These are phyloP conservation scores for Pontederia paniculata DNA, from an alignment of 176 grass and related monocot genomes.

Conservation along the genomic window DNA sequence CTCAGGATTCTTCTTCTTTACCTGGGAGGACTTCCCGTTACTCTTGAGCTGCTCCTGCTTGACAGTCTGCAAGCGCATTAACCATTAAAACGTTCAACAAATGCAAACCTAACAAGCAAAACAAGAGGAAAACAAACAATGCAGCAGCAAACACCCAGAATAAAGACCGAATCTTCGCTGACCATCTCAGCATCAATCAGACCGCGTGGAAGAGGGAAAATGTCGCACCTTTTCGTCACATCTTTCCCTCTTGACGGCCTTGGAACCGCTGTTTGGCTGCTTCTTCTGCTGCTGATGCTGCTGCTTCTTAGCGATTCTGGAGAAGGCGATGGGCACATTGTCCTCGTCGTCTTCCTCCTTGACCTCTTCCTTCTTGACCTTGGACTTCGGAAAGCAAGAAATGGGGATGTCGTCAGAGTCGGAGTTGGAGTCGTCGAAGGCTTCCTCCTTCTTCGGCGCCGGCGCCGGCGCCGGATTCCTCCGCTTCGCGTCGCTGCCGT, in stretches of 20 bases:
- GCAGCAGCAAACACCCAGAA: neutral
- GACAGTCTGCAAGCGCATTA: constrained; percentile 20
- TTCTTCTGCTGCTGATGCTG: constrained; percentile 22
- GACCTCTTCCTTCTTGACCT: constrained; percentile 6
- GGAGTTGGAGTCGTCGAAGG: too few species aligned
- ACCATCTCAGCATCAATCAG: neutral
- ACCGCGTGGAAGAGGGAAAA: constrained; percentile 16
- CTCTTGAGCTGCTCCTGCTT: constrained; percentile 18
- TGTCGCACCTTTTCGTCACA: neutral
- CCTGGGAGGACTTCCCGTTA: constrained; percentile 32
- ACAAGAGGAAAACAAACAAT: neutral
- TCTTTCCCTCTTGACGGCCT: constrained; percentile 24
- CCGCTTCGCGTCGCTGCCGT: neutral
- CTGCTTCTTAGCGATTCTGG: constrained; percentile 26
- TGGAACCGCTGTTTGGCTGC: constrained; percentile 15
- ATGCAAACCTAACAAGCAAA: neutral
- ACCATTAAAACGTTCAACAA: neutral
- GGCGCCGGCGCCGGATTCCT: too few species aligned
- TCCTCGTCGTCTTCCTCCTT: neutral
- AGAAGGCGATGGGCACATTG: constrained; percentile 17
- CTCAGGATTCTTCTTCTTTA: constrained; percentile 35
- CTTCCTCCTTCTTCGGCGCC: too few species aligned
- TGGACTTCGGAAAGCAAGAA: neutral
- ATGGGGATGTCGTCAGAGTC: too few species aligned
- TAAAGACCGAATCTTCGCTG: neutral